phyloP scores from a whole-genome alignment of 179 eudicot genomes.

The Spinacia oleracea region DNA sequence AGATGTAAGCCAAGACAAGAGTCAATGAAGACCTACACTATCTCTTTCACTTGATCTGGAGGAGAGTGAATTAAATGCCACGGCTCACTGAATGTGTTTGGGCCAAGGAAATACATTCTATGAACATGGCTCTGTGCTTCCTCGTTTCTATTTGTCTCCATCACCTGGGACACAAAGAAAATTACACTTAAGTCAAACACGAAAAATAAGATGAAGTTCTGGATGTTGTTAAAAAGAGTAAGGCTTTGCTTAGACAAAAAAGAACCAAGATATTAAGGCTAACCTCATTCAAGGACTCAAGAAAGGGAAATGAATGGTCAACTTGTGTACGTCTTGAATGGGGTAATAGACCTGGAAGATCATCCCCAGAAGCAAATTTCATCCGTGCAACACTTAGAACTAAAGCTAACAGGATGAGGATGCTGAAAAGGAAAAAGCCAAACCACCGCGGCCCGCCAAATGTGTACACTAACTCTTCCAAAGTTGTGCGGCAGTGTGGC shows the following conservation, averaged over 20 bases:
- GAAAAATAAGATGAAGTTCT: background rate
- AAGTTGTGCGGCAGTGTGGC: constrained; percentile 91
- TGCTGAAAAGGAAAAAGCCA: constrained; percentile 60
- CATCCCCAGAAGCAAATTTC: constrained; percentile 78
- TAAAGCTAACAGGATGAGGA: constrained; percentile 76
- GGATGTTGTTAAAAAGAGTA: background rate
- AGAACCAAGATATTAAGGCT: constrained; percentile 13
- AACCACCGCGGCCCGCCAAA: constrained; percentile 99
- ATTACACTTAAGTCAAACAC: background rate
- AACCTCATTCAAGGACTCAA: constrained; percentile 96
- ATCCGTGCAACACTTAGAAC: constrained; percentile 94
- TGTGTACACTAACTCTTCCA: constrained; percentile 84
- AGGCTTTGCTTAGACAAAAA: constrained; percentile 15
- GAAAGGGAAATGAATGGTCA: constrained; percentile 91
- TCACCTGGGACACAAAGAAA: constrained; percentile 51
- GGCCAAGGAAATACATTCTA: constrained; percentile 88
- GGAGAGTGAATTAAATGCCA: constrained; percentile 98
- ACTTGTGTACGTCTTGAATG: constrained; percentile 63
- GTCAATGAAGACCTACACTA: constrained; percentile 62
- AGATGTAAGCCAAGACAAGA: constrained; percentile 7
- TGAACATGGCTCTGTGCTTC: constrained; percentile 90
- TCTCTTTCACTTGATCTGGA: constrained; percentile 85
- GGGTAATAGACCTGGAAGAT: constrained; percentile 62
- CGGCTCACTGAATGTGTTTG: constrained; percentile 91
- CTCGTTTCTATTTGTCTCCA: constrained; percentile 89